Conservation (phyloP, 371 early-diverging fungal genomes). For the Mucor sp. region DNA sequence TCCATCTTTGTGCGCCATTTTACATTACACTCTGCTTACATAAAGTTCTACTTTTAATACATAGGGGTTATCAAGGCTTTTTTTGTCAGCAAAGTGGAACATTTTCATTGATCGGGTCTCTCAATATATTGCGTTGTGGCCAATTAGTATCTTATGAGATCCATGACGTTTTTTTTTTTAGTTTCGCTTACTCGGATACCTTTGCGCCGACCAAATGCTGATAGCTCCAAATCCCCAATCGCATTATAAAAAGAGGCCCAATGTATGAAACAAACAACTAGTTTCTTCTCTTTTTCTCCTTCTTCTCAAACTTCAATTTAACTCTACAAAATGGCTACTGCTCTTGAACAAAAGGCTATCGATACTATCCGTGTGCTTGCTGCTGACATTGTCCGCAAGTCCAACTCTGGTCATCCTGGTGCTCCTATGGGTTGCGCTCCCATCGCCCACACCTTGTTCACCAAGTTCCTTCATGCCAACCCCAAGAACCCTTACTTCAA, state of each 20-base stretch:
- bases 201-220: background rate
- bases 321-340: slow-evolving; percentile 9
- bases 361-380: slow-evolving; percentile 94
- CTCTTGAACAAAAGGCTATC: slow-evolving; percentile 48
- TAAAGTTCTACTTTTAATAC: background rate
- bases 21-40: background rate
- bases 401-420: slow-evolving; percentile 99
- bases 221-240: background rate
- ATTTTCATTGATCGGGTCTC: background rate
- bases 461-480: slow-evolving; percentile 76
- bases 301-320: background rate
- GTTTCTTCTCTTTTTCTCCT: background rate
- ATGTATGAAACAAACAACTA: background rate
- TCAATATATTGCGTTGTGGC: background rate
- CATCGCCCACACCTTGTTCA: slow-evolving; percentile 90
- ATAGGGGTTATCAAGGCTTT: background rate
- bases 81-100: slow-evolving; percentile 1
- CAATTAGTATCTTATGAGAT: background rate
- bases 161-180: background rate
- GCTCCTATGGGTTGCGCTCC: slow-evolving; percentile 98
- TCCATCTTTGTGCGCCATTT: no score
- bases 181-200: background rate
- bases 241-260: slow-evolving; percentile 3
- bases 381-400: slow-evolving; percentile 91
- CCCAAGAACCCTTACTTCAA: slow-evolving; percentile 88